Percentiles rank a stretch among this genome's conserved stretches.
phyloP scores from a whole-genome alignment of 768 basidiomycete species.

The Phlebiopsis flavidoalba region DNA sequence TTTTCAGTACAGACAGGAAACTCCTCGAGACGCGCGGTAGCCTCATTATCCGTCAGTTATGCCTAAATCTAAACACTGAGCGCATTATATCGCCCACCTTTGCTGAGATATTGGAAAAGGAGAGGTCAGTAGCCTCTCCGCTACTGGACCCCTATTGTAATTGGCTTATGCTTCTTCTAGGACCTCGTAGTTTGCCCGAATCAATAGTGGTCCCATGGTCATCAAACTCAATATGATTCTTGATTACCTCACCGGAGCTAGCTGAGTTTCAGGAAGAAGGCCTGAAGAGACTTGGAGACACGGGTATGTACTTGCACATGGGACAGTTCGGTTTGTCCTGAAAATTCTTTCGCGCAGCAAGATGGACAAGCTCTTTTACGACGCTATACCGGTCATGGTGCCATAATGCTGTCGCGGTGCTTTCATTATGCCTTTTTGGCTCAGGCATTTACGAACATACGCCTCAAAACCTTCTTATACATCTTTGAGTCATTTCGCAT shows the following conservation, averaged over 20 bases:
- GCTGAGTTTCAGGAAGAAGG: slow-evolving; percentile 88
- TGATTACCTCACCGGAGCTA: slow-evolving; percentile 95
- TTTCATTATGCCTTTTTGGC: slow-evolving; percentile 94
- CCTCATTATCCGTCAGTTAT: slow-evolving; percentile 92
- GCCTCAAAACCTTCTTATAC: slow-evolving; percentile 91
- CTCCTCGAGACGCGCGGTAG: slow-evolving; percentile 90
- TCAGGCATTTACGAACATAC: slow-evolving; percentile 98
- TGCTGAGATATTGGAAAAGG: slow-evolving; percentile 96
- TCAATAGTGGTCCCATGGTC: slow-evolving; percentile 92
- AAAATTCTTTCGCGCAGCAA: slow-evolving; percentile 56
- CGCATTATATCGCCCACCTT: slow-evolving; percentile 88
- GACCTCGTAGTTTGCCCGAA: slow-evolving; percentile 99
- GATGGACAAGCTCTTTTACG: slow-evolving; percentile 96
- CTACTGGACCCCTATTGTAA: background rate
- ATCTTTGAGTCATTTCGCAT: slow-evolving; percentile 60
- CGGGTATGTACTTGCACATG: slow-evolving; percentile 49
- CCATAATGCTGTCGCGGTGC: slow-evolving; percentile 95
- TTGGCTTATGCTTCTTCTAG: slow-evolving; percentile 33
- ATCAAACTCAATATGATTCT: slow-evolving; percentile 95
- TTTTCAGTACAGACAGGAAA: slow-evolving; percentile 82
- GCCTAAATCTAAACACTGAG: slow-evolving; percentile 91
- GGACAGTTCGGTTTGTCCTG: background rate
- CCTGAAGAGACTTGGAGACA: slow-evolving; percentile 90
- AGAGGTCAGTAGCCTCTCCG: slow-evolving; percentile 56
- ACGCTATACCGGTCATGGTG: slow-evolving; percentile 97